Conservation (phyloP, 257 asterid genomes). For the Ehretia macrophylla region DNA sequence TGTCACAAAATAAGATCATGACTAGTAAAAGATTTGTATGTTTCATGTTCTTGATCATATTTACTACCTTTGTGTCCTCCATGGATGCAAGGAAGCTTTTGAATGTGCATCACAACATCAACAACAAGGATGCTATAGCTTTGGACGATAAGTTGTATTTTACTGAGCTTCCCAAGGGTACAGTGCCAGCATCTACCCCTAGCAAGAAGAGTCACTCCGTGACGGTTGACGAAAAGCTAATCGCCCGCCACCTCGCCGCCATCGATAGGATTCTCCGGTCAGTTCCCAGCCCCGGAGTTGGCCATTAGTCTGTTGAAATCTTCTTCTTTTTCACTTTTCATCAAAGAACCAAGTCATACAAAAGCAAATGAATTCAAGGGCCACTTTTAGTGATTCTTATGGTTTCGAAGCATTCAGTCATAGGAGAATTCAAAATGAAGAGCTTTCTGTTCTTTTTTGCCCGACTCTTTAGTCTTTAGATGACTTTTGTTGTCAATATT, state of each 20-base stretch:
- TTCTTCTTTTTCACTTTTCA: neutral
- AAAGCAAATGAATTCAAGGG: too few relatives aligned
- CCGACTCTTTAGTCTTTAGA: too few relatives aligned
- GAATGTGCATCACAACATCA: conserved; percentile 6
- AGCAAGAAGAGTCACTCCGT: conserved; percentile 45
- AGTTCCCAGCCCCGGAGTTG: conserved; percentile 77
- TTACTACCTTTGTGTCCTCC: conserved; percentile 12
- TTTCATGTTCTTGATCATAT: conserved; percentile 6
- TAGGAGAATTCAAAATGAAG: too few relatives aligned
- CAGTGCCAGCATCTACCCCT: conserved; percentile 49
- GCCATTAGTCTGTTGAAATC: conserved; percentile 28
- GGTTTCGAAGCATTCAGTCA: too few relatives aligned
- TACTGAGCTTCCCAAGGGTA: conserved; percentile 49
- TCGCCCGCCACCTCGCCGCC: conserved; percentile 52
- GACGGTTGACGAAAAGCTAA: conserved; percentile 30
- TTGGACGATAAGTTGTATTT: conserved; percentile 25
- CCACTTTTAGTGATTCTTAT: too few relatives aligned
- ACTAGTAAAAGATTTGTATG: neutral
- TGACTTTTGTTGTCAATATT: too few relatives aligned
- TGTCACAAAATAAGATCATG: conserved; percentile 6
- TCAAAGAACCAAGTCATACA: too few relatives aligned
- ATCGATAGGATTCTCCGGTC: conserved; percentile 55
- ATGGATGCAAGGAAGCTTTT: conserved; percentile 17
- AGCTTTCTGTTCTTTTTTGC: too few relatives aligned
- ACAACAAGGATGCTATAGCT: conserved; percentile 10